Conservation (phyloP, 768 basidiomycete genomes). For the Candolleomyces aberdarensis region DNA sequence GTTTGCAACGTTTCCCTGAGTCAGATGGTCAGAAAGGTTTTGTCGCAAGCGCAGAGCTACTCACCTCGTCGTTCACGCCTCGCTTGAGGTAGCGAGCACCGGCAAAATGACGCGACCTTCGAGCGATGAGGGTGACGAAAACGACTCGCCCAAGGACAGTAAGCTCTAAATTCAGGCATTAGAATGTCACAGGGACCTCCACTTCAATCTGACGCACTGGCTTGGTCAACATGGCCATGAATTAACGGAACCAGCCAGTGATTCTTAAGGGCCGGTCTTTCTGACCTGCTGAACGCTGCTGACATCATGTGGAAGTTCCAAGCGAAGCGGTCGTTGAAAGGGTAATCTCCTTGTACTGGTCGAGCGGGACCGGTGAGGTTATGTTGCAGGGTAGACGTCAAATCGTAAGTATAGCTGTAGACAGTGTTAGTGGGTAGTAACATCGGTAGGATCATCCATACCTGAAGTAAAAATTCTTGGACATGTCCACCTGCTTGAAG, state of each 20-base stretch:
- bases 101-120: constrained; percentile 92
- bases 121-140: constrained; percentile 92
- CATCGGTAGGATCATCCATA: constrained; percentile 23
- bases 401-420: constrained; percentile 88
- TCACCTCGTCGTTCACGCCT: constrained; percentile 89
- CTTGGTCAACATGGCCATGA: constrained; percentile 97
- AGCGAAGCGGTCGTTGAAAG: constrained; percentile 84
- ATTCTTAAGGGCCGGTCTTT: constrained; percentile 43
- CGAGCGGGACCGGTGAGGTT: constrained; percentile 70
- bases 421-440: constrained; percentile 5
- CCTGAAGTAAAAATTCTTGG: constrained; percentile 99
- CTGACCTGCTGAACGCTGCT: constrained; percentile 53
- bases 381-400: constrained; percentile 93
- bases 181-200: background rate
- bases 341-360: constrained; percentile 46
- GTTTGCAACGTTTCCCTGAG: constrained; percentile 94
- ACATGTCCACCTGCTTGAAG: constrained; percentile 96
- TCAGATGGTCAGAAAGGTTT: background rate
- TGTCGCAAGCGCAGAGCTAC: constrained; percentile 3
- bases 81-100: constrained; percentile 93
- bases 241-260: constrained; percentile 91
- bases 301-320: constrained; percentile 93
- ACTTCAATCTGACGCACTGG: constrained; percentile 52
- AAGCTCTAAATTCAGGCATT: constrained; percentile 59
- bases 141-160: constrained; percentile 87